Percentiles rank a stretch among this genome's conserved stretches.
These are phyloP conservation scores for Globisporangium cylindrosporum DNA, from an alignment of 352 stramenopile genomes.

Conservation along the genomic window DNA sequence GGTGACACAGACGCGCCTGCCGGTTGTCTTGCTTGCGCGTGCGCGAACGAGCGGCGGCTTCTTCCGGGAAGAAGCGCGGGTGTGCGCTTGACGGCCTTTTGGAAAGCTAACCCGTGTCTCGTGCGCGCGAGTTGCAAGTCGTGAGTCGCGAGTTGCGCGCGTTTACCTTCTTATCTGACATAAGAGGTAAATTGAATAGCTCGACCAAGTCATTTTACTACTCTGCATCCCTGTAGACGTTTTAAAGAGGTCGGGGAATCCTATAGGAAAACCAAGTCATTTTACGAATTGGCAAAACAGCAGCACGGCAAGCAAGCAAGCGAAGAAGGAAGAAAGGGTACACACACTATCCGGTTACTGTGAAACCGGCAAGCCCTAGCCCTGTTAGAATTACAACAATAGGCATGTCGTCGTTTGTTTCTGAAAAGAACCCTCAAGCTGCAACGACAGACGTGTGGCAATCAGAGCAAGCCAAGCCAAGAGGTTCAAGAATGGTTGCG, in stretches of 20 bases:
- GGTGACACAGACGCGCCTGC: not conserved
- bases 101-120: too few species aligned
- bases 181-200: too few species aligned
- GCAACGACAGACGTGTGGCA: not conserved
- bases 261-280: too few species aligned
- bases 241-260: too few species aligned
- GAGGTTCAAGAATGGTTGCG: not conserved
- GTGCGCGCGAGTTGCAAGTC: too few species aligned
- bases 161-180: too few species aligned
- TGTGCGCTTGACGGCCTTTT: too few species aligned
- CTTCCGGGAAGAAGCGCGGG: not conserved
- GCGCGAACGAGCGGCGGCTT: conserved; percentile 7
- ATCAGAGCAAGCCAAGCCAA: not conserved
- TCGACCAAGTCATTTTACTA: too few species aligned
- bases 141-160: too few species aligned
- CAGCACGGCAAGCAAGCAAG: not conserved
- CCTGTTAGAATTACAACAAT: not conserved
- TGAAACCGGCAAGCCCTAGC: not conserved
- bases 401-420: not conserved
- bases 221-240: too few species aligned
- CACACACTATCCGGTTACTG: conserved; percentile 5
- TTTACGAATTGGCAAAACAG: not conserved
- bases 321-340: conserved; percentile 6
- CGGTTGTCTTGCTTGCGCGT: not conserved
- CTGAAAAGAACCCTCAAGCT: conserved; percentile 6